Base-by-base conservation (phyloP, 768 basidiomycete species). In the Serendipita indica region DNA sequence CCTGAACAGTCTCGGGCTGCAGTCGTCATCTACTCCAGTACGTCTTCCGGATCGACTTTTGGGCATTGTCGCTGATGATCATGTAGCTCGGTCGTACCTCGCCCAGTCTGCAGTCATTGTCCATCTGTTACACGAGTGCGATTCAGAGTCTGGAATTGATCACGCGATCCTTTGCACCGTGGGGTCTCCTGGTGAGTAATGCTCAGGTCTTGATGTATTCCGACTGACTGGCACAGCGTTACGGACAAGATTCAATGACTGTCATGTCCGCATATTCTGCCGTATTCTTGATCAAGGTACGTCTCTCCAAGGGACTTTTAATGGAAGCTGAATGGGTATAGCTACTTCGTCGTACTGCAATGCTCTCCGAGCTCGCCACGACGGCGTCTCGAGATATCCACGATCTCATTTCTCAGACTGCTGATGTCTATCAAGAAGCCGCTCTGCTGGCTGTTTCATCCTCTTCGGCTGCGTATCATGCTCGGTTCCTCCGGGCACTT, bases 241-340 rank as follows among this genome's bases (percentile, higher is more conserved):
- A 90, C 64, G 79, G 84, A 5, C 89, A 90, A 72, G 88, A 90
- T 67, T 83, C 85, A 3, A 80, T 88, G 61, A 82, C 84, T 5
- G 79, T 85, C 45, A 90, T 90, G 88, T 85, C 84, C 18, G 89
- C 86, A 25, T 90, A 90, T 65, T 80, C 84, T 46, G 87, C 88
- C 18, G 80, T 90, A 34, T 84, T 88, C 66, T 71, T 91, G 62
- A 72, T 90, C 63, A 83, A 77, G 75, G 89, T 85, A 66, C 57
- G 13, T 46, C 22, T 12, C 45, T 13, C 45, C 10, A 46, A 46
- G 45, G 12, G 45, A 16, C 13, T 10, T n/a, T n/a, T n/a, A 37
- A 37, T 37, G 35, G n/a, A 10, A 10, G 35, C 10, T 10, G 14
- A 14, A 6, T 58, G 54, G 10, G 10, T 16, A 64, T 33, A 88